Evolutionary conservation across 1,139 yeast genomes (phyloP).

Genomic region (Pichia sp.): DNA sequence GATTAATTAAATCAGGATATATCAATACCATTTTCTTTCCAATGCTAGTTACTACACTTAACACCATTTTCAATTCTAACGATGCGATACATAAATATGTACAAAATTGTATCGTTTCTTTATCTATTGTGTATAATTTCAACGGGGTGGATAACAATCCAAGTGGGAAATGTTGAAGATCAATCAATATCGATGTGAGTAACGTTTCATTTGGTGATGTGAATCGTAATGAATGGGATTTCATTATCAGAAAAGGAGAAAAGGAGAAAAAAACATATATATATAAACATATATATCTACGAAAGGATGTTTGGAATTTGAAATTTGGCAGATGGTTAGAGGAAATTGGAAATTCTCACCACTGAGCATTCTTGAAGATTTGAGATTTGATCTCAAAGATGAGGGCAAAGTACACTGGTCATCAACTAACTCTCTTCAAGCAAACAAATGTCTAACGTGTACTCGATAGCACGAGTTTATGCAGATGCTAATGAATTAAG

Average conservation of each 20-base stretch:
- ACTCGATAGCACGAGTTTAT: conserved; percentile 81
- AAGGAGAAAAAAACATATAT: too few species aligned
- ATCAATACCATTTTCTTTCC: background rate
- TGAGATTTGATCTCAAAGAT: too few species aligned
- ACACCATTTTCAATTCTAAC: background rate
- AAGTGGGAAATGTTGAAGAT: background rate
- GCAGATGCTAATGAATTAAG: conserved; percentile 75
- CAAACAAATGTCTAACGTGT: conserved; percentile 23
- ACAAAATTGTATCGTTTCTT: background rate
- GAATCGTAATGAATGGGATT: background rate
- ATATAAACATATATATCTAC: too few species aligned
- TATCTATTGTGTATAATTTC: background rate
- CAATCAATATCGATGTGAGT: background rate
- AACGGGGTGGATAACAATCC: background rate
- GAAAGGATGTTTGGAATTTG: too few species aligned
- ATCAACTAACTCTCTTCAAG: too few species aligned
- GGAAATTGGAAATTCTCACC: too few species aligned
- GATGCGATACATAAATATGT: background rate
- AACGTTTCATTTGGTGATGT: background rate
- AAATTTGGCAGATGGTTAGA: too few species aligned
- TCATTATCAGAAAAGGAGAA: background rate
- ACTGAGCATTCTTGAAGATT: background rate
- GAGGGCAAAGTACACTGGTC: background rate
- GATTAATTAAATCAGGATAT: background rate
- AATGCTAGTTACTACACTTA: background rate